A percentile compares a stretch with the other conserved stretches of the same genome.
Evolutionary conservation across 371 early-diverging fungal genomes (phyloP).

Genomic region (Blyttiomyces sp.): DNA sequence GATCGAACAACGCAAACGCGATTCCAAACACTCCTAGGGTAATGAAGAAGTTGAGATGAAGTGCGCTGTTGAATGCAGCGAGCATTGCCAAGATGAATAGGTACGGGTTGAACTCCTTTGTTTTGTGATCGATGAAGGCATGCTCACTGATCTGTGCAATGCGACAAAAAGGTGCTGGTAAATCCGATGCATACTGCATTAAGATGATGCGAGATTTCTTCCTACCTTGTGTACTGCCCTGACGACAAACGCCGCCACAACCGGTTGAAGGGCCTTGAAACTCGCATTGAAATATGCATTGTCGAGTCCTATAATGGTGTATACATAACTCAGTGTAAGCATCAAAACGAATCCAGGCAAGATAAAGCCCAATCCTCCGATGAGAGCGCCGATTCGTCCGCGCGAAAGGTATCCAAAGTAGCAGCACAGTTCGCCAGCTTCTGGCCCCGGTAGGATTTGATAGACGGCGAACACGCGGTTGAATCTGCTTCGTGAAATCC

Average conservation of each 20-base stretch:
- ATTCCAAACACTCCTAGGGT: slow-evolving; percentile 41
- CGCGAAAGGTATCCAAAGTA: slow-evolving; percentile 45
- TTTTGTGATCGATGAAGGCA: slow-evolving; percentile 33
- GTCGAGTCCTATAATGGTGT: slow-evolving; percentile 28
- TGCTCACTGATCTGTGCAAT: slow-evolving; percentile 33
- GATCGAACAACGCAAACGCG: slow-evolving; percentile 8
- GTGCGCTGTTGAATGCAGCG: slow-evolving; percentile 35
- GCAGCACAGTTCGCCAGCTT: slow-evolving; percentile 49
- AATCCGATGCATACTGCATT: too few relatives aligned
- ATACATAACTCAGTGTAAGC: slow-evolving; percentile 35
- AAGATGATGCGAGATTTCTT: too few relatives aligned
- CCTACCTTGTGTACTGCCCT: too few relatives aligned
- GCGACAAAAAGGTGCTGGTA: neutral
- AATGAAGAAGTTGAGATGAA: slow-evolving; percentile 43
- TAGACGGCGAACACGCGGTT: slow-evolving; percentile 48
- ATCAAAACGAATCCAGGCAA: slow-evolving; percentile 42
- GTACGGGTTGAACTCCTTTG: slow-evolving; percentile 31
- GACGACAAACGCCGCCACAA: slow-evolving; percentile 48
- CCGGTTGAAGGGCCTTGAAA: slow-evolving; percentile 44
- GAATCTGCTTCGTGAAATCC: slow-evolving; percentile 40
- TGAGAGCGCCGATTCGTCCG: slow-evolving; percentile 38
- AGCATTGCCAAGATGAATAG: slow-evolving; percentile 37
- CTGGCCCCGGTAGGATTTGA: slow-evolving; percentile 47
- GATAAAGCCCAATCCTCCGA: slow-evolving; percentile 44
- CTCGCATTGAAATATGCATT: slow-evolving; percentile 45